Percentiles rank a stretch among this genome's conserved stretches.
Conservation (phyloP, 75 land plant species). For the Picea glauca region DNA sequence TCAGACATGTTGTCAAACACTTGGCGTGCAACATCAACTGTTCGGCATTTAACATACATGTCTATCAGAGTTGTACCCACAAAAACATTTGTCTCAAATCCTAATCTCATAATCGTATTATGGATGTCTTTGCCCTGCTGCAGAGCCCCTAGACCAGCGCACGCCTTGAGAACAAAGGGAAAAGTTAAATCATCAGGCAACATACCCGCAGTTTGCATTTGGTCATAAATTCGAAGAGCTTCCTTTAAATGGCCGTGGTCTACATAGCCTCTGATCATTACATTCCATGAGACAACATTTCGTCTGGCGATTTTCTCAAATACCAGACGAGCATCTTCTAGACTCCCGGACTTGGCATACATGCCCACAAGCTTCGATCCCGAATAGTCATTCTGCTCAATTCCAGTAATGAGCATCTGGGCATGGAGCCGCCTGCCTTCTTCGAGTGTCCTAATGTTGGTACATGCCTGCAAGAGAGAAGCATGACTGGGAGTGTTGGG, state of each 20-base stretch:
- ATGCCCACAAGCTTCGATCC: conserved; percentile 44
- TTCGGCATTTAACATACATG: conserved; percentile 1
- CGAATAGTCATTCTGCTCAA: conserved; percentile 26
- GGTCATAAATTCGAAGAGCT: too few relatives aligned
- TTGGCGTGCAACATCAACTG: too few relatives aligned
- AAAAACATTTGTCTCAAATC: conserved; percentile 7
- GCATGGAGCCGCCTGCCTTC: conserved; percentile 19
- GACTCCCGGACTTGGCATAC: conserved; percentile 46
- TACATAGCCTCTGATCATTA: too few relatives aligned
- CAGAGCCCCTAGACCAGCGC: conserved; percentile 32
- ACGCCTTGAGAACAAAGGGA: conserved; percentile 46
- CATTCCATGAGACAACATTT: too few relatives aligned
- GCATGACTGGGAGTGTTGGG: too few relatives aligned
- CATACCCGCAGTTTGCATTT: too few relatives aligned
- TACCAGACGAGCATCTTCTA: conserved; percentile 27
- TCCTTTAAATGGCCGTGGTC: too few relatives aligned
- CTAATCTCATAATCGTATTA: neutral
- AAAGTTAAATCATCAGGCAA: conserved; percentile 56
- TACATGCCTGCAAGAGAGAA: too few relatives aligned
- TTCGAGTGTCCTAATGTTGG: neutral
- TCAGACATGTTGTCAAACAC: too few relatives aligned
- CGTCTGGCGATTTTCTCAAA: too few relatives aligned
- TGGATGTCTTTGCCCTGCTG: neutral
- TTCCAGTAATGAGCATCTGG: conserved; percentile 17
- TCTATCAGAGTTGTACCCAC: conserved; percentile 13